Evolutionary conservation across 1,139 yeast genomes (phyloP), one percentile per base, ranked within the genome.

Genomic region (Scheffersomyces illinoinensis): DNA sequence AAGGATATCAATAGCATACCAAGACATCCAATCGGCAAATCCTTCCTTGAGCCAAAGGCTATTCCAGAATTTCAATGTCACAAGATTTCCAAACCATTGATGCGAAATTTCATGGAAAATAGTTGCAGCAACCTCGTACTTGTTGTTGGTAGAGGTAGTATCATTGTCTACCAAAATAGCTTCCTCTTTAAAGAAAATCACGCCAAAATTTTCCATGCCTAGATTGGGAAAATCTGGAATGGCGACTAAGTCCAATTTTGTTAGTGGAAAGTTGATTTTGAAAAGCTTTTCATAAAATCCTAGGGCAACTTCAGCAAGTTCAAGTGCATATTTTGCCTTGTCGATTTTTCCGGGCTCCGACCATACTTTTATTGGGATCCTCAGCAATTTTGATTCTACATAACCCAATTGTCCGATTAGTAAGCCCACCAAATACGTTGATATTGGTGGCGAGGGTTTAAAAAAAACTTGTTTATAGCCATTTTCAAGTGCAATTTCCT

Each of bases 201-300:
- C 72, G 43, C 87, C 87, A 76, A 82, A 83, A 64, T 84, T 84
- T 68, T 84, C 87, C 87, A 84, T 84, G 19, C 87, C 87, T 62
- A 83, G 83, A 50, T 84, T 84, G 26, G 85, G 50, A 53, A 53
- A 53, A 14, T 53, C 49, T n/a, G 54, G 54, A 18, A 53, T 14
- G 12, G 49, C 48, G 1, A 53, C 50, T 8, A 53, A n/a, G 19
- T 53, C 54, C 23, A 53, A 21, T 20, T 53, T 53, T 12, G 21
- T 5, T 12, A 53, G 24, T 19, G 54, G 54, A 47, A 43, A 53
- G 20, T 43, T 20, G 23, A 53, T 53, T 33, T 33, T 47, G 17
- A 53, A 53, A 1, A 12, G n/a, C 10, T 18, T n/a, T 19, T 53
- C 54, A 19, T n/a, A 53, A 19, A 53, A 53, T 20, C 7, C 14